A percentile compares a stretch with the other conserved stretches of the same genome.
Conservation (phyloP, 805 yeast species). For the Ogataea naganishii region DNA sequence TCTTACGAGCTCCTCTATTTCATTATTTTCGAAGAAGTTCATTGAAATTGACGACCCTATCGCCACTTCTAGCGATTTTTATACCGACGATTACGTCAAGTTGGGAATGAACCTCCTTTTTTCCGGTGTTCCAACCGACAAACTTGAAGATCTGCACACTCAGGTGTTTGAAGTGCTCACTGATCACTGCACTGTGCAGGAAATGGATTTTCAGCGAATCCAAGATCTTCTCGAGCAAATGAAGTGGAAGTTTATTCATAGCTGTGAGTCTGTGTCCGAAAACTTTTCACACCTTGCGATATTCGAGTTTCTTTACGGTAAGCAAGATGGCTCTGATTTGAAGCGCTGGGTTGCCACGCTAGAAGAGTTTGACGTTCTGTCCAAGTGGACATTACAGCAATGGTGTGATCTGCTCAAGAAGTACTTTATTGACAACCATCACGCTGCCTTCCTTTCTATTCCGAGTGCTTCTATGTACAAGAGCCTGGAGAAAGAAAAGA, state of each 20-base stretch:
- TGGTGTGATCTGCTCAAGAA: conserved; percentile 55
- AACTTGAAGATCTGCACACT: conserved; percentile 43
- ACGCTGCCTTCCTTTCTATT: conserved; percentile 58
- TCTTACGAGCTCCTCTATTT: conserved; percentile 67
- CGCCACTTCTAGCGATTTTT: conserved; percentile 61
- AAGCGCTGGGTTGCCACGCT: conserved; percentile 45
- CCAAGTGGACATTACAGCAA: conserved; percentile 50
- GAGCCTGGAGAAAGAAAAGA: conserved; percentile 39
- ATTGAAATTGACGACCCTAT: conserved; percentile 79
- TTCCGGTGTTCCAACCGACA: conserved; percentile 69
- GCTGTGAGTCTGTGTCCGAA: conserved; percentile 56
- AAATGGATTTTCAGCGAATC: conserved; percentile 58
- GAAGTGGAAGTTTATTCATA: conserved; percentile 50
- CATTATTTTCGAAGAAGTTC: conserved; percentile 60
- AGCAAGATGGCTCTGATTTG: conserved; percentile 49
- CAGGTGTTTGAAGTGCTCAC: conserved; percentile 42
- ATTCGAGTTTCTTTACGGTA: conserved; percentile 74
- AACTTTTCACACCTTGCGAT: conserved; percentile 60
- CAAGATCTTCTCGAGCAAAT: conserved; percentile 60
- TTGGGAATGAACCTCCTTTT: conserved; percentile 51
- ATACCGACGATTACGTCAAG: conserved; percentile 65
- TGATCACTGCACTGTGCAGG: conserved; percentile 38
- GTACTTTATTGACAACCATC: conserved; percentile 50
- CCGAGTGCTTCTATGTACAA: conserved; percentile 63
- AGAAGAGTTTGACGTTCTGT: conserved; percentile 49